These are phyloP conservation scores for Wickerhamiella shivajii DNA, from an alignment of 805 yeast species.

Conservation along the genomic window DNA sequence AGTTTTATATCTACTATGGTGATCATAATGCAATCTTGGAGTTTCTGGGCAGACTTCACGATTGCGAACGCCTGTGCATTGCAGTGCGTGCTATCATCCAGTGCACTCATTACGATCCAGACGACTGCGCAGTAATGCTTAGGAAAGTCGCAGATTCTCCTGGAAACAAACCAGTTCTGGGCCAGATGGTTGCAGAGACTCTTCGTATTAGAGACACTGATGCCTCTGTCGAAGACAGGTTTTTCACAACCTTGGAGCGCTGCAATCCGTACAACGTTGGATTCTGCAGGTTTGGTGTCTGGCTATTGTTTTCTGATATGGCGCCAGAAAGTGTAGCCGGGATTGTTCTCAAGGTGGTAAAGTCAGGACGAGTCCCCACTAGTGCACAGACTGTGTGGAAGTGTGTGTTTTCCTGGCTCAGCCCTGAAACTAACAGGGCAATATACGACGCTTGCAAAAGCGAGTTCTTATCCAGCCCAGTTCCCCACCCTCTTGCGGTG, in stretches of 20 bases:
- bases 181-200: neutral
- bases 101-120: too few relatives aligned
- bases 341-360: conserved; percentile 1
- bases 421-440: neutral
- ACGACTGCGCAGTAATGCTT: too few relatives aligned
- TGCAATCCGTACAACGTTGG: conserved; percentile 8
- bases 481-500: conserved; percentile 6
- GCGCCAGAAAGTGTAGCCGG: neutral
- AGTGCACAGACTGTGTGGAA: conserved; percentile 1
- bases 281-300: conserved; percentile 3
- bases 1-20: too few relatives aligned
- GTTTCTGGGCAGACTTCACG: too few relatives aligned
- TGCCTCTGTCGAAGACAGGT: neutral
- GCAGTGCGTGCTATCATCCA: too few relatives aligned
- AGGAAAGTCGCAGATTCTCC: neutral
- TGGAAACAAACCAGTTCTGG: neutral
- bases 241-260: neutral
- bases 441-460: conserved; percentile 2
- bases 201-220: neutral
- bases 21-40: too few relatives aligned
- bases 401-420: conserved; percentile 1
- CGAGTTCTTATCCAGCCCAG: conserved; percentile 6
- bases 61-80: too few relatives aligned
- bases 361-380: neutral
- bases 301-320: conserved; percentile 1